Evolutionary conservation across 2,329 filamentous ascomycete genomes (phyloP).

Genomic region (Exophiala spinifera): DNA sequence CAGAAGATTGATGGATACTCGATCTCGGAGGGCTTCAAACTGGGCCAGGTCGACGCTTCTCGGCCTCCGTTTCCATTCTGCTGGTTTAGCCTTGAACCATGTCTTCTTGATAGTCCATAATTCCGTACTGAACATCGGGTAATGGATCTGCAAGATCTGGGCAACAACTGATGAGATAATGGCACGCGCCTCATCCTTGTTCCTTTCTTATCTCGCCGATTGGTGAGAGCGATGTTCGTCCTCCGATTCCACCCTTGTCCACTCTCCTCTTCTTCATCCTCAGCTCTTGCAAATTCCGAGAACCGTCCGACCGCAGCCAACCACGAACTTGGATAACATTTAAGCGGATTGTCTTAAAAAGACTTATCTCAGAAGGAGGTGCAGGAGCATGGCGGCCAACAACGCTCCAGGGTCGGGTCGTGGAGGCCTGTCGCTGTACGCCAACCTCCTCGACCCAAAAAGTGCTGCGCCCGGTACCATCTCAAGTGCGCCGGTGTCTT

Average conservation of each 20-base stretch:
- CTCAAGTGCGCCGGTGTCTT: conserved; percentile 71
- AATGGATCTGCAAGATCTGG: background rate
- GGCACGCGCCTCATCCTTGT: background rate
- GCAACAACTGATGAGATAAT: background rate
- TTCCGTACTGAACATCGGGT: background rate
- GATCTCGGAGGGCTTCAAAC: background rate
- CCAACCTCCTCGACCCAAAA: conserved; percentile 68
- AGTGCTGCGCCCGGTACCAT: conserved; percentile 59
- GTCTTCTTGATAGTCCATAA: background rate
- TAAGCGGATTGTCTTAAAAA: background rate
- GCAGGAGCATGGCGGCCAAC: conserved; percentile 17
- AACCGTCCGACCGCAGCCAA: background rate
- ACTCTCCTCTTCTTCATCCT: background rate
- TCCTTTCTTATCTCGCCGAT: background rate
- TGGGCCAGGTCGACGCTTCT: background rate
- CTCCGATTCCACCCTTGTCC: background rate
- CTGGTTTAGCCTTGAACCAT: background rate
- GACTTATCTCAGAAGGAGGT: background rate
- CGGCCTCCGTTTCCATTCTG: background rate
- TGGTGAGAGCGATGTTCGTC: background rate
- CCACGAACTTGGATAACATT: background rate
- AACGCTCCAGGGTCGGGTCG: conserved; percentile 18
- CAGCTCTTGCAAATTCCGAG: background rate
- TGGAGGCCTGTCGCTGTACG: conserved; percentile 64
- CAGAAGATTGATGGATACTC: background rate